Evolutionary conservation across 352 stramenopile genomes (phyloP).

Genomic region (Pythium plurisporium): DNA sequence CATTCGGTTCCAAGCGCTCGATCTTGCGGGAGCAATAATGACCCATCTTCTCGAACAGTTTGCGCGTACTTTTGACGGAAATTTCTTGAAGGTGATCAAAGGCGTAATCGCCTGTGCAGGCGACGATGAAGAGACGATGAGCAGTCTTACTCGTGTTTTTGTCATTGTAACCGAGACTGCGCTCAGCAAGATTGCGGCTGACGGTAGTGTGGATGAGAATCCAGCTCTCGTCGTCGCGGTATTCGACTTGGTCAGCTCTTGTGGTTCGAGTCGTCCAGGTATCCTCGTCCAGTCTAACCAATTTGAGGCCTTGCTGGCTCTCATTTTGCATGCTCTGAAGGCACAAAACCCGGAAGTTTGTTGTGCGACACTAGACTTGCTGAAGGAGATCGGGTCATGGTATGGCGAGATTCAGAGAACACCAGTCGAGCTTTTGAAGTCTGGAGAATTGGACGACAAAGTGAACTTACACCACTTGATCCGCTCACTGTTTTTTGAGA

Average conservation of each 20-base stretch:
- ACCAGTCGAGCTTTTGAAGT: slow-evolving; percentile 40
- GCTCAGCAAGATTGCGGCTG: slow-evolving; percentile 47
- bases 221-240: slow-evolving; percentile 42
- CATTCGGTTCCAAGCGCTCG: slow-evolving; percentile 55
- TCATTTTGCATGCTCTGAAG: slow-evolving; percentile 60
- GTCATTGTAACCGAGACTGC: slow-evolving; percentile 51
- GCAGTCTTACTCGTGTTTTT: slow-evolving; percentile 63
- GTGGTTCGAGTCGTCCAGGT: slow-evolving; percentile 44
- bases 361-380: slow-evolving; percentile 46
- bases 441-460: slow-evolving; percentile 45
- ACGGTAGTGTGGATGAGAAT: slow-evolving; percentile 50
- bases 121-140: slow-evolving; percentile 50
- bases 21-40: slow-evolving; percentile 59
- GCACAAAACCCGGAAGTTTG: slow-evolving; percentile 64
- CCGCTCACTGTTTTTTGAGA: slow-evolving; percentile 72
- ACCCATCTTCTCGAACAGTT: slow-evolving; percentile 60
- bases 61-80: slow-evolving; percentile 47
- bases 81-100: slow-evolving; percentile 65
- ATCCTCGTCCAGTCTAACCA: slow-evolving; percentile 71
- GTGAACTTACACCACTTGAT: slow-evolving; percentile 58
- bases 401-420: slow-evolving; percentile 73
- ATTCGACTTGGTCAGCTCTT: slow-evolving; percentile 57
- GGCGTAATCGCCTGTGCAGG: slow-evolving; percentile 59
- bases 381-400: slow-evolving; percentile 60
- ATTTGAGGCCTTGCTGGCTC: slow-evolving; percentile 49